phyloP scores from a whole-genome alignment of 2,329 filamentous ascomycete species.

The Berkeleyomyces basicola region DNA sequence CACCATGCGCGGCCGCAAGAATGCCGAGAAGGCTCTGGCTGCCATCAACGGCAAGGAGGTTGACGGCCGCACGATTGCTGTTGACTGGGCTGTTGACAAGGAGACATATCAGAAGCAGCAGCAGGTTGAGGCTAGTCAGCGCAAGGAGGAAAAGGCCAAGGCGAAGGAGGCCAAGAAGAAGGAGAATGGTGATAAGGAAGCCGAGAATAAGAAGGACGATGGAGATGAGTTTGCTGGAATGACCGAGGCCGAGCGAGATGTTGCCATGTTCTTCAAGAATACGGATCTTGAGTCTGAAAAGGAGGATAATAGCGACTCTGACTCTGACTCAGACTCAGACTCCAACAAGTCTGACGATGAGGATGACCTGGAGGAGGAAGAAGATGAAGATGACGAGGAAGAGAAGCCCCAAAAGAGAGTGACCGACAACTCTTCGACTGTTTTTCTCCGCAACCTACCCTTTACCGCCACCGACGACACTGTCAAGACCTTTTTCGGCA shows the following conservation, averaged over 20 bases:
- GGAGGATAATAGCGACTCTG: constrained; percentile 30
- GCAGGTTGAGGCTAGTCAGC: constrained; percentile 17
- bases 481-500: constrained; percentile 69
- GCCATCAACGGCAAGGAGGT: constrained; percentile 78
- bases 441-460: constrained; percentile 89
- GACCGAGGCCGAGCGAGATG: constrained; percentile 25
- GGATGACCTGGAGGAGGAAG: constrained; percentile 28
- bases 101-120: constrained; percentile 60
- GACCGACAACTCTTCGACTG: constrained; percentile 54
- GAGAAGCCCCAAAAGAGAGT: constrained; percentile 30
- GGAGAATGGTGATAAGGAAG: constrained; percentile 26
- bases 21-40: constrained; percentile 76
- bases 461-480: constrained; percentile 73
- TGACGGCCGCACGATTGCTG: constrained; percentile 73
- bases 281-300: constrained; percentile 42
- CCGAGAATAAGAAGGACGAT: constrained; percentile 20
- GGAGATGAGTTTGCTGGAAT: constrained; percentile 16
- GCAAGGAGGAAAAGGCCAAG: constrained; percentile 24
- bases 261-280: constrained; percentile 39
- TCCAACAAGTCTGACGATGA: constrained; percentile 29
- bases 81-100: constrained; percentile 95
- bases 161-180: constrained; percentile 14
- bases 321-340: constrained; percentile 28
- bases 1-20: constrained; percentile 70
- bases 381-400: constrained; percentile 29